Evolutionary conservation across 1,139 yeast genomes (phyloP), one percentile per base, ranked within the genome.

Genomic region (Trichomonascaceae sp.): DNA sequence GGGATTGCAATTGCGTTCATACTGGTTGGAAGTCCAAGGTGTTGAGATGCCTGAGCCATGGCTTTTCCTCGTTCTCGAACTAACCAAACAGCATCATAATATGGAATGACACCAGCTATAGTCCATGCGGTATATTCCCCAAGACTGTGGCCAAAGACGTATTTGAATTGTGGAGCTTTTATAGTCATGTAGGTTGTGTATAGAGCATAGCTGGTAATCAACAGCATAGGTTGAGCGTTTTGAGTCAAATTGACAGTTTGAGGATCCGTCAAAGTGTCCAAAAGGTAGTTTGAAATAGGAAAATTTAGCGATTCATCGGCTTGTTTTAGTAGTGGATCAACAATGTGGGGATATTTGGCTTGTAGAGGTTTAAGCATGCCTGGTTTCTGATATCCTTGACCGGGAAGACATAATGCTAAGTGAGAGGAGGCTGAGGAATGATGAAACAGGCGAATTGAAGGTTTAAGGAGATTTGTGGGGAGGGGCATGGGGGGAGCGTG

Each of bases 201-300:
- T 15, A 75, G 68, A 8, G 78, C 68, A 56, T 70, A 73, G 2
- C 83, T 74, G 7, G 82, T 70, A 2, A 80, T 71, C 45, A 83
- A 67, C 18, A 83, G 79, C 38, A 85, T 80, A 0, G 87, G 87
- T 68, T 83, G 87, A 15, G 86, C 85, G 62, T 79, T 76, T 47
- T 78, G 67, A 1, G 87, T 81, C 19, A 67, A 57, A 49, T 66
- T 61, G 49, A 68, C 55, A 43, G 55, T 49, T 12, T 51, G 52
- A 22, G 59, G 48, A 50, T 50, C 60, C 20, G 60, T 57, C 13
- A 56, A 57, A 15, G 56, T 50, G 30, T 63, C 63, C 10, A 54
- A 50, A 6, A 53, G 56, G 22, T 52, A 50, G 10, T 51, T 53
- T 3, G 68, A 63, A 6, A 69, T 54, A 15, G 61, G 59, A 30